phyloP scores from a whole-genome alignment of 2,329 filamentous ascomycete species.

The Aureobasidium sp. region DNA sequence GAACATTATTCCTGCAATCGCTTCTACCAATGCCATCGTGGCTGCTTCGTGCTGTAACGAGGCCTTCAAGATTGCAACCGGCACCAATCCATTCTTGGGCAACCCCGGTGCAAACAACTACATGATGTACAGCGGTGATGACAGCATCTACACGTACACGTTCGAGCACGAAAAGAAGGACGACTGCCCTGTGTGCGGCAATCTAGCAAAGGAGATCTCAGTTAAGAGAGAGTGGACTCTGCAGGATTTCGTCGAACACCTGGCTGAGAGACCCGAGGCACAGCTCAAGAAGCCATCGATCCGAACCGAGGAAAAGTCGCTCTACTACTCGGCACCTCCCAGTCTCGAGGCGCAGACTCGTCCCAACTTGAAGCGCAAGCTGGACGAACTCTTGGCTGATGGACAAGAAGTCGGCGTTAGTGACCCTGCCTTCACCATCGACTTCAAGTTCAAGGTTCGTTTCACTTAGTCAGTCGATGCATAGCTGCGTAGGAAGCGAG shows the following conservation, averaged over 20 bases:
- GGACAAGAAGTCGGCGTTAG: constrained; percentile 89
- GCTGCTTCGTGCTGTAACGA: constrained; percentile 95
- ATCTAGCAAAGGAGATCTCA: constrained; percentile 66
- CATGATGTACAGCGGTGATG: constrained; percentile 99
- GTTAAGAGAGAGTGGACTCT: constrained; percentile 67
- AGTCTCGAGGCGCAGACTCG: constrained; percentile 78
- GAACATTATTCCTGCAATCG: constrained; percentile 98
- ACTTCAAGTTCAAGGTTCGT: constrained; percentile 55
- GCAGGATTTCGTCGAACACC: constrained; percentile 74
- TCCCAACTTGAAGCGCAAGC: constrained; percentile 70
- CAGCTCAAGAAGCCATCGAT: constrained; percentile 93
- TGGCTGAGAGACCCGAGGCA: constrained; percentile 76
- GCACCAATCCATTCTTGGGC: constrained; percentile 71
- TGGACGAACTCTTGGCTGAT: constrained; percentile 67
- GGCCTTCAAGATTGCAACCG: constrained; percentile 86
- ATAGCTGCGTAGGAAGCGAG: not conserved
- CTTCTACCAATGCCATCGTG: constrained; percentile 94
- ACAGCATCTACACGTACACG: constrained; percentile 93
- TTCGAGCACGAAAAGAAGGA: constrained; percentile 91
- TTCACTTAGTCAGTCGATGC: constrained; percentile 31
- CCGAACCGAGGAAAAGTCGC: constrained; percentile 68
- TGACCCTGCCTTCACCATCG: constrained; percentile 78
- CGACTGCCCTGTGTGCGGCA: constrained; percentile 91
- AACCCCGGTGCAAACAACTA: constrained; percentile 69
- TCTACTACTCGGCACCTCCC: constrained; percentile 83